Evolutionary conservation across 2,329 filamentous ascomycete genomes (phyloP).

Genomic region (Clonostachys solani): DNA sequence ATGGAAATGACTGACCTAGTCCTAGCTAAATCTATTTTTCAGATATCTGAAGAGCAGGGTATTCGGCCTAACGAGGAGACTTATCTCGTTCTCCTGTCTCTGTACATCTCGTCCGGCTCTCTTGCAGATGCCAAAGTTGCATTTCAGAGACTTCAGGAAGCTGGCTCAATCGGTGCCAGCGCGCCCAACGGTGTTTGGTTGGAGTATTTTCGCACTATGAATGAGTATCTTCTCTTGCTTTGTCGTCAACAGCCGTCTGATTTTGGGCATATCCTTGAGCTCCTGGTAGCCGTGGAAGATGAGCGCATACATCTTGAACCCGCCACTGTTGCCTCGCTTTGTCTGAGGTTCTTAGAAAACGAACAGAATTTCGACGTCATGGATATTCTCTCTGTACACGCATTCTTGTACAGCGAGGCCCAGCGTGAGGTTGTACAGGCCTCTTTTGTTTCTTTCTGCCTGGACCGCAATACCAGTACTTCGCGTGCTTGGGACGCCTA

Average conservation of each 20-base stretch:
- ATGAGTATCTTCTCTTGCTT: slow-evolving; percentile 67
- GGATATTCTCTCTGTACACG: slow-evolving; percentile 75
- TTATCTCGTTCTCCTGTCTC: slow-evolving; percentile 69
- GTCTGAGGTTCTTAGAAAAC: slow-evolving; percentile 66
- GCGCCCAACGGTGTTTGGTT: slow-evolving; percentile 29
- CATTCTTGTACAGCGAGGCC: slow-evolving; percentile 62
- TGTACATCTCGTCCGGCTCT: slow-evolving; percentile 70
- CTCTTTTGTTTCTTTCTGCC: slow-evolving; percentile 63
- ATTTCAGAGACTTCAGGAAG: slow-evolving; percentile 37
- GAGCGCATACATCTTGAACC: slow-evolving; percentile 66
- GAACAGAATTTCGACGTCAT: slow-evolving; percentile 77
- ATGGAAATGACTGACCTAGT: slow-evolving; percentile 66
- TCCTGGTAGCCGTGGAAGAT: slow-evolving; percentile 70
- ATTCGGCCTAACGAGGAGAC: slow-evolving; percentile 67
- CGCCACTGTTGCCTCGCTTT: slow-evolving; percentile 70
- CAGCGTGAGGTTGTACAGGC: slow-evolving; percentile 65
- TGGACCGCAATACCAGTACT: slow-evolving; percentile 57
- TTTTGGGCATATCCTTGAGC: slow-evolving; percentile 67
- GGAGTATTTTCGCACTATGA: slow-evolving; percentile 60
- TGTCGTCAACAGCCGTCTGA: slow-evolving; percentile 56
- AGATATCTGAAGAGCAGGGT: slow-evolving; percentile 59
- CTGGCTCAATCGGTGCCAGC: not conserved
- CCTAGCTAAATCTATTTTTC: slow-evolving; percentile 68
- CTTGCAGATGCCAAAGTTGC: slow-evolving; percentile 64
- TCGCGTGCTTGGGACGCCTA: slow-evolving; percentile 62